Evolutionary conservation across 805 yeast genomes (phyloP).

Genomic region (Tetrapisispora pingtungensis): DNA sequence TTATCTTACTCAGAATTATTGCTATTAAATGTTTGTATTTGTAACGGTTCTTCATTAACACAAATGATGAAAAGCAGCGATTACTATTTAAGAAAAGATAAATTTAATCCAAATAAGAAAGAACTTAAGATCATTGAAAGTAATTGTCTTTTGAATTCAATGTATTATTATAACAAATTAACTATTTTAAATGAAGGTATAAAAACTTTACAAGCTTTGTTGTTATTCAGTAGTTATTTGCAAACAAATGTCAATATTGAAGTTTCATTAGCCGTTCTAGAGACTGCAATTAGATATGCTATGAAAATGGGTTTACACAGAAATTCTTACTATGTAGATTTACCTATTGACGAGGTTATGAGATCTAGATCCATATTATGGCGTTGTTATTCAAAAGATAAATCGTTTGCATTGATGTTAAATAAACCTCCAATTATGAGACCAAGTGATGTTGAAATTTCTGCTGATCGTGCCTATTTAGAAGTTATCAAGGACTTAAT

Average conservation of each 20-base stretch:
- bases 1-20: conserved; percentile 21
- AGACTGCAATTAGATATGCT: conserved; percentile 44
- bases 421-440: conserved; percentile 17
- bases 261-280: conserved; percentile 32
- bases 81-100: conserved; percentile 15
- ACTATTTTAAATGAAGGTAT: conserved; percentile 42
- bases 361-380: conserved; percentile 40
- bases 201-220: conserved; percentile 40
- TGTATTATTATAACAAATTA: conserved; percentile 45
- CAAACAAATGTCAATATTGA: conserved; percentile 33
- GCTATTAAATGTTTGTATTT: conserved; percentile 17
- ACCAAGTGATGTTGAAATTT: conserved; percentile 16
- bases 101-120: conserved; percentile 13
- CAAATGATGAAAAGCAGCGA: conserved; percentile 9
- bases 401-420: conserved; percentile 14
- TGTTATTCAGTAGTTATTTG: conserved; percentile 35
- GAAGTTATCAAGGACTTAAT: conserved; percentile 8
- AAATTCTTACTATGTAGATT: conserved; percentile 33
- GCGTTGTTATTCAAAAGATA: conserved; percentile 28
- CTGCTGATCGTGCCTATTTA: conserved; percentile 10
- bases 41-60: conserved; percentile 16
- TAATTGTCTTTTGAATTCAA: conserved; percentile 31
- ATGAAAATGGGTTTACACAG: conserved; percentile 50
- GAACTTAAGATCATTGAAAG: conserved; percentile 23
- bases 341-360: conserved; percentile 30